phyloP scores from a whole-genome alignment of 805 yeast species.

The Kluyveromyces aestuarii region DNA sequence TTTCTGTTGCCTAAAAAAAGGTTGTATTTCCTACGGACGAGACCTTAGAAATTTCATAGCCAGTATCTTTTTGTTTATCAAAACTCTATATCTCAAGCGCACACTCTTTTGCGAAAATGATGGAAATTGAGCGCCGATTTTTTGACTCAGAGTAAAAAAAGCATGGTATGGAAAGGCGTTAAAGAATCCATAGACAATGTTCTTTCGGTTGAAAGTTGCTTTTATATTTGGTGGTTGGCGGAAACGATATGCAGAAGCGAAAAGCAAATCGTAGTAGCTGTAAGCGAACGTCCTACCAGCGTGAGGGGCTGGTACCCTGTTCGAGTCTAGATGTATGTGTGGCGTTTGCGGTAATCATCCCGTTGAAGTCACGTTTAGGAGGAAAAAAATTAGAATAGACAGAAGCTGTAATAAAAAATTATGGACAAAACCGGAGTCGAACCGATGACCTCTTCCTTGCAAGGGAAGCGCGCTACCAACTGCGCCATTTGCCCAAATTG shows the following conservation, averaged over 20 bases:
- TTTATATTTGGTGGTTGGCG: too few species aligned
- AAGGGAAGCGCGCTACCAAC: slow-evolving; percentile 78
- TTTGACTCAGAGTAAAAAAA: too few species aligned
- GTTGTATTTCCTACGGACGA: not conserved
- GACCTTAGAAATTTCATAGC: not conserved
- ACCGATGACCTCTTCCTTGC: slow-evolving; percentile 74
- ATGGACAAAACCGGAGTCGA: slow-evolving; percentile 73
- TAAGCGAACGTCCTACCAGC: too few species aligned
- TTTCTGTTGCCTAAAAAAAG: not conserved
- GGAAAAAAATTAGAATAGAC: not conserved
- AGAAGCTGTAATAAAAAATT: slow-evolving; percentile 9
- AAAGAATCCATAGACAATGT: too few species aligned
- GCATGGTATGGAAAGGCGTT: too few species aligned
- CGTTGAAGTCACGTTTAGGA: not conserved
- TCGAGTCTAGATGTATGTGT: too few species aligned
- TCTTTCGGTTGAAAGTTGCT: too few species aligned
- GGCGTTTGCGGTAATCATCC: too few species aligned
- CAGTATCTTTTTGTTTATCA: not conserved
- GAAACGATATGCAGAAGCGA: too few species aligned
- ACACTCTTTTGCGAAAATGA: not conserved
- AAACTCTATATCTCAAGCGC: not conserved
- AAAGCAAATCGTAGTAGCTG: too few species aligned
- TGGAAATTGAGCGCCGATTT: not conserved
- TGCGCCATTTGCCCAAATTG: slow-evolving; percentile 63
- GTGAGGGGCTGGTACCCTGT: too few species aligned